These are phyloP conservation scores for Cavenderia fasciculata DNA, from an alignment of 78 protist genomes.

Conservation along the genomic window DNA sequence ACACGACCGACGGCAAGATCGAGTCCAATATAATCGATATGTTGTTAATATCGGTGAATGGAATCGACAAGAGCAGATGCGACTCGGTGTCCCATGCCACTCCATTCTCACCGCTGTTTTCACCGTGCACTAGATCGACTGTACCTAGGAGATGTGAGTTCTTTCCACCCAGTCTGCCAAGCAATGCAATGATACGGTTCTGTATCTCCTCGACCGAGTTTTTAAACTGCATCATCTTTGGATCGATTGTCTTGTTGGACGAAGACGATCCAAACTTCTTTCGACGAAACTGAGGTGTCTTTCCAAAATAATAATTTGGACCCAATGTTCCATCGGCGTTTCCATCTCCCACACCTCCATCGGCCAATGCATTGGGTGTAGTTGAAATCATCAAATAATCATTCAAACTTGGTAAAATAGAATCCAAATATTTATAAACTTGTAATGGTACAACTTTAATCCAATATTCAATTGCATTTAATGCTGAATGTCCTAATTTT, in stretches of 20 bases:
- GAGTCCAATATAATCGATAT: conserved; percentile 32
- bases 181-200: conserved; percentile 54
- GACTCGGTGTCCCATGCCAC: conserved; percentile 79
- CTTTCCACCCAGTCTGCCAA: conserved; percentile 83
- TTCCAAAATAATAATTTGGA: no score
- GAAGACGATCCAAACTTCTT: not conserved
- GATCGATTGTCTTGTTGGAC: not conserved
- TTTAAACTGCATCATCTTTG: conserved; percentile 13
- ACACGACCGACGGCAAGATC: conserved; percentile 72
- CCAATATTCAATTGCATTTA: conserved; percentile 78
- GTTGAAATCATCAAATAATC: conserved; percentile 61
- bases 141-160: conserved; percentile 28
- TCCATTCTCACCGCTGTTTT: conserved; percentile 12
- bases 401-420: conserved; percentile 52
- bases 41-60: conserved; percentile 55
- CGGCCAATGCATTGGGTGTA: no score
- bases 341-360: no score
- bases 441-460: conserved; percentile 18
- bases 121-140: not conserved
- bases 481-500: conserved; percentile 73
- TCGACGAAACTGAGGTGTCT: not conserved
- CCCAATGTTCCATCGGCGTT: no score
- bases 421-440: conserved; percentile 17
- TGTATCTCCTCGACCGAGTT: conserved; percentile 66
- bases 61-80: conserved; percentile 38